A percentile compares a stretch with the other conserved stretches of the same genome.
Conservation (phyloP, 2,329 filamentous ascomycete species). For the Aspergillus sp. region DNA sequence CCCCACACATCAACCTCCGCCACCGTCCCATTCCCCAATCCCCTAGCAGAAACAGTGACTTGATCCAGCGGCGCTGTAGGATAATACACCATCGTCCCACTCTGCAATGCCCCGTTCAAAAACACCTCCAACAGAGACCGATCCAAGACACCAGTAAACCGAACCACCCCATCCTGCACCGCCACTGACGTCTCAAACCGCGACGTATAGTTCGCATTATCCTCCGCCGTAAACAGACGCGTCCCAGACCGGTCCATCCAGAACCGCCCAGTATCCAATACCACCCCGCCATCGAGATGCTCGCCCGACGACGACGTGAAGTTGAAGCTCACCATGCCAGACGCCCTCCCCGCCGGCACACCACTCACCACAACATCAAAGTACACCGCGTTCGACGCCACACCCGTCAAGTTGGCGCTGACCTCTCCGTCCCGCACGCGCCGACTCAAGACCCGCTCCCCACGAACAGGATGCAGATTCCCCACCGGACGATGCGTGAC, state of each 20-base stretch:
- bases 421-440: slow-evolving; percentile 45
- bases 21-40: slow-evolving; percentile 1
- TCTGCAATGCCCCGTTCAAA: slow-evolving; percentile 51
- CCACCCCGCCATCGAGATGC: slow-evolving; percentile 49
- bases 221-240: slow-evolving; percentile 42
- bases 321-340: slow-evolving; percentile 48
- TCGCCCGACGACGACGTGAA: slow-evolving; percentile 54
- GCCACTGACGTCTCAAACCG: slow-evolving; percentile 45
- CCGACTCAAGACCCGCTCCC: slow-evolving; percentile 25
- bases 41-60: slow-evolving; percentile 15
- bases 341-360: slow-evolving; percentile 35
- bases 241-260: slow-evolving; percentile 53
- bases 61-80: slow-evolving; percentile 38
- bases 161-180: slow-evolving; percentile 31
- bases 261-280: slow-evolving; percentile 51
- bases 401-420: slow-evolving; percentile 50
- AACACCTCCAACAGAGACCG: slow-evolving; percentile 57
- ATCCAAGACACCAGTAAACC: slow-evolving; percentile 53
- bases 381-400: slow-evolving; percentile 53
- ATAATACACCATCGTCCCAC: slow-evolving; percentile 53
- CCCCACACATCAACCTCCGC: slow-evolving; percentile 7
- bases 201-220: slow-evolving; percentile 57
- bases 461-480: slow-evolving; percentile 46
- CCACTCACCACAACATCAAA: slow-evolving; percentile 55
- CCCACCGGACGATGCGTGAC: slow-evolving; percentile 53